Evolutionary conservation across 768 basidiomycete species (phyloP), one percentile per base, ranked within the genome.

Genomic region (Trichaptum fuscoviolaceum): DNA sequence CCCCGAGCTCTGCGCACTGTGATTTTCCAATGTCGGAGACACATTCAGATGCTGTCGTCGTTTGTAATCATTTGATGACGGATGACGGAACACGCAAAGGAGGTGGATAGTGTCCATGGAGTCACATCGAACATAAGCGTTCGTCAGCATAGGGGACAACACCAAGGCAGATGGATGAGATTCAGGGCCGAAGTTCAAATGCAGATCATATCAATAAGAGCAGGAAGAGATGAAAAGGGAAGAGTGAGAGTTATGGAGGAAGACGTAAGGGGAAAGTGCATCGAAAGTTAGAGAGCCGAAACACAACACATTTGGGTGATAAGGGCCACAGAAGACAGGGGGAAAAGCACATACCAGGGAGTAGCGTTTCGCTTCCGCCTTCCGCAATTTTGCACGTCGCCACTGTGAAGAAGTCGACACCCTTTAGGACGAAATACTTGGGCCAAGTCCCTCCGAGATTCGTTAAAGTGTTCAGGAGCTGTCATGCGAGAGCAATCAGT

Each of bases 401-500:
- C 36, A 88, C 84, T 62, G 87, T 94, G 73, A 99, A 92, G 35
- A 85, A 76, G 76, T 99, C 97, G 68, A 99, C 94, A 12, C 92
- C 95, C 80, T 95, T 94, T n/a, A 99, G 82, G 57, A 99, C 89
- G 72, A 98, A 96, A 79, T 88, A 97, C 71, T 91, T 89, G 7
- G 97, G 97, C 96, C 97, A 99, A 3, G 97, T 99, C 24, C 97
- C 97, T 58, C 97, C 97, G 70, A 99, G 85, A 75, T 99, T 99
- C 20, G 90, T 87, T 71, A 97, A 94, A 18, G 97, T 99, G 75
- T 98, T 98, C 58, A 99, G 78, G 15, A 99, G 81, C 94, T 98
- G 65, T 71, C 61, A 70, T 61, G n/a, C 61, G 30, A 69, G 34
- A 64, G 24, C 27, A 60, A 34, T 35, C 42, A 20, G 20, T 52